Percentiles rank a stretch among this genome's conserved stretches.
Evolutionary conservation across 2,329 filamentous ascomycete species (phyloP).

Genomic region (Chrysoporthe puriensis): DNA sequence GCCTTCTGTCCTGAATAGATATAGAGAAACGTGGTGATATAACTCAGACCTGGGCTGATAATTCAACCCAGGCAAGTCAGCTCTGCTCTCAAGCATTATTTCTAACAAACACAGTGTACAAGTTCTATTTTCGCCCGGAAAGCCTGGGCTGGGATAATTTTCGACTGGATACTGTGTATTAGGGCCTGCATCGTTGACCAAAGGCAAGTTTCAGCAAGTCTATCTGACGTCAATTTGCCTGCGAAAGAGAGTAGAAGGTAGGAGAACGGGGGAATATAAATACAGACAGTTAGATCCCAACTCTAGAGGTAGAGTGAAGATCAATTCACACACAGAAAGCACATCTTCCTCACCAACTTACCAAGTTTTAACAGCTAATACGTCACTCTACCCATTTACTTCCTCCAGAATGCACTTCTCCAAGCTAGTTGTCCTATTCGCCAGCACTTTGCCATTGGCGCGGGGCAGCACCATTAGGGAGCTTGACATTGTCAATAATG

Average conservation of each 20-base stretch:
- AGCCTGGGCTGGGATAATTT: neutral
- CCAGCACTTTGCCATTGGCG: neutral
- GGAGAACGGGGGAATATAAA: too few relatives aligned
- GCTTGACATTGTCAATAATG: neutral
- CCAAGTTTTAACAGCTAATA: neutral
- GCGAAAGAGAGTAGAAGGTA: too few relatives aligned
- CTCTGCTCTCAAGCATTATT: neutral
- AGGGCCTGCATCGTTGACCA: neutral
- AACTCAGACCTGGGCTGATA: neutral
- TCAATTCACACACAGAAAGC: neutral
- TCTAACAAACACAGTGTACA: neutral
- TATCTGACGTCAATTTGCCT: too few relatives aligned
- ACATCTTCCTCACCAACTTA: neutral
- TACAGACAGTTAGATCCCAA: neutral
- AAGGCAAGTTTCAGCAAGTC: too few relatives aligned
- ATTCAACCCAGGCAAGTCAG: neutral
- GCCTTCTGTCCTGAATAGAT: neutral
- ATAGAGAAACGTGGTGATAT: neutral
- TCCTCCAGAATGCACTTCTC: neutral
- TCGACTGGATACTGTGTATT: neutral
- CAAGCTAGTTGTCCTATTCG: neutral
- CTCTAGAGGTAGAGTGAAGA: neutral
- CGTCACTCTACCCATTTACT: neutral
- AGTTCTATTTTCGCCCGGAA: neutral
- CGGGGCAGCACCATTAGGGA: neutral